Base-by-base conservation (phyloP, 345 rosid species). In the Durio zibethinus region DNA sequence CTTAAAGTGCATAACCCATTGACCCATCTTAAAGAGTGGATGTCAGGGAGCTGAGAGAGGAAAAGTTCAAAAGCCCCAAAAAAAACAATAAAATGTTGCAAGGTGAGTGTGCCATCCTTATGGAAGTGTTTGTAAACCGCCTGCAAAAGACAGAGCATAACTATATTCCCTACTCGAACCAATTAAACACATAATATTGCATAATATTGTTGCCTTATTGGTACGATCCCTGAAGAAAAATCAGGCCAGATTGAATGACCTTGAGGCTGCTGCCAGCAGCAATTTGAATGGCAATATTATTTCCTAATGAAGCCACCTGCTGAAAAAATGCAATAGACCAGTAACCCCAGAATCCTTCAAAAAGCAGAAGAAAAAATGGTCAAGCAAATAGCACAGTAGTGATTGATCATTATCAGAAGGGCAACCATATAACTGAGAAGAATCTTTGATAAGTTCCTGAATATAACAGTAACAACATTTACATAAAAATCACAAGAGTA, bases 301-400 rank as follows among this genome's bases (percentile, higher is more conserved):
- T 87, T 78, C 90, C 92, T 78, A 87, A 56, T 20, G 90, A 89
- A 81, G 92, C 92, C 11, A 85, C 86, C 88, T 82, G 89, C 84
- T 84, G 90, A 74, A 87, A 87, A 72, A 84, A 84, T 36, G 88
- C 89, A 76, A 85, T 61, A 57, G 80, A 86, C 83, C 87, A 87
- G 72, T 80, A 87, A 69, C 90, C 90, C 89, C 88, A 73, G 77
- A 79, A 82, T 61, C 89, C 92, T 85, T 80, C 82, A 84, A 78
- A 59, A 85, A 74, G 33, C 47, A 72, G 59, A 75, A 42, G 20
- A 3, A 78, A 64, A 9, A 60, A 60, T 14, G 64, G 78, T 74
- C 62, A 72, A 66, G 33, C 65, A 42, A 72, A 73, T 57, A 56
- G 66, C 38, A 65, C 3, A 74, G 43, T 9, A 47, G 33, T 59